Percentiles rank a stretch among this genome's conserved stretches.
These are phyloP conservation scores for Harringtonia aguacate DNA, from an alignment of 2,329 filamentous ascomycete genomes.

Conservation along the genomic window DNA sequence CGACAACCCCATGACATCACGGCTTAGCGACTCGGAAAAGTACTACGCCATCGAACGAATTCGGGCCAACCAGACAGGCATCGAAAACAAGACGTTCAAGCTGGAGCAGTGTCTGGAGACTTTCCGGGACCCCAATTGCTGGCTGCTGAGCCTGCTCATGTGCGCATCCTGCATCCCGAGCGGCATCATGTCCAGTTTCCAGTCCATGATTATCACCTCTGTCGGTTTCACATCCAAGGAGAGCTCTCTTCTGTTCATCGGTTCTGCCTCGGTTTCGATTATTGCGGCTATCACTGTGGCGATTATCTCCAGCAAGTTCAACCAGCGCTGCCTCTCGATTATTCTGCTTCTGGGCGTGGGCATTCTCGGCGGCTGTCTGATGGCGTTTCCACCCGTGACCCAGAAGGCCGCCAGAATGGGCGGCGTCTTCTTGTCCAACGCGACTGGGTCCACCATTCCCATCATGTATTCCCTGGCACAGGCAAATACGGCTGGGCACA, in stretches of 20 bases:
- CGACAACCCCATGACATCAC: constrained; percentile 35
- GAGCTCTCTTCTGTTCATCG: constrained; percentile 23
- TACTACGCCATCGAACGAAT: constrained; percentile 20
- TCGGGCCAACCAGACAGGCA: constrained; percentile 25
- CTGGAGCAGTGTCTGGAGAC: constrained; percentile 1
- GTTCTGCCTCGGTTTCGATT: constrained; percentile 21
- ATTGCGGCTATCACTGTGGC: constrained; percentile 4
- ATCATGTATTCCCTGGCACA: constrained; percentile 27
- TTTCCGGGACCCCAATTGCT: constrained; percentile 7
- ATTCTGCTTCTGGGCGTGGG: constrained; percentile 37
- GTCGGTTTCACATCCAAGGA: constrained; percentile 10
- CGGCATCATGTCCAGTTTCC: constrained; percentile 9
- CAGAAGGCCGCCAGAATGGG: constrained; percentile 34
- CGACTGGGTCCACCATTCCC: constrained; percentile 31
- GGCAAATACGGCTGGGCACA: constrained; percentile 4
- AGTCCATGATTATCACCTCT: constrained; percentile 11
- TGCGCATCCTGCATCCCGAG: constrained; percentile 10
- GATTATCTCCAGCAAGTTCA: background rate
- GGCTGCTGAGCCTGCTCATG: constrained; percentile 11
- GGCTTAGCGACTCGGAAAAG: constrained; percentile 26
- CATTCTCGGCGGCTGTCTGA: constrained; percentile 33
- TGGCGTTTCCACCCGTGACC: constrained; percentile 39
- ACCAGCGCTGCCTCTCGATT: constrained; percentile 16
- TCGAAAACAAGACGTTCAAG: constrained; percentile 6
- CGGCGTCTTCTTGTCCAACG: constrained; percentile 38